Evolutionary conservation across 768 basidiomycete species (phyloP).

Genomic region (Collybiopsis luxurians): DNA sequence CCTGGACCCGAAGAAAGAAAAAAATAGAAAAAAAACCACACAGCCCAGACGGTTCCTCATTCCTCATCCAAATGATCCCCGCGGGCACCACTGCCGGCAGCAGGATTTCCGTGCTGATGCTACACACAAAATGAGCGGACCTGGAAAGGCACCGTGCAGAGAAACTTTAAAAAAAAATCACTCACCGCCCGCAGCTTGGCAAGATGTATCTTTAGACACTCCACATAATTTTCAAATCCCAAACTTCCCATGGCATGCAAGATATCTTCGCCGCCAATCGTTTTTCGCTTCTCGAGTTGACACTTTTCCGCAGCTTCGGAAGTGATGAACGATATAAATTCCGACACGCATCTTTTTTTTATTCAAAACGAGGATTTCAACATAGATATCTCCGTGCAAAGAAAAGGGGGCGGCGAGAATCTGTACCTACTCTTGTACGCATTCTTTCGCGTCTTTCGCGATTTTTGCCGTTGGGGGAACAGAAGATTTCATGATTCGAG

Average conservation of each 20-base stretch:
- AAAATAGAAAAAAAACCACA: too few relatives aligned
- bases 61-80: neutral
- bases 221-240: constrained; percentile 94
- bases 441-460: constrained; percentile 97
- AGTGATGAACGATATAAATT: constrained; percentile 98
- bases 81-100: neutral
- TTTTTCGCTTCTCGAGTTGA: constrained; percentile 93
- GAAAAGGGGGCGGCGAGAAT: too few relatives aligned
- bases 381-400: too few relatives aligned
- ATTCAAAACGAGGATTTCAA: too few relatives aligned
- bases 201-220: constrained; percentile 89
- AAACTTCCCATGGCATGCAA: constrained; percentile 87
- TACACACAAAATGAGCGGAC: neutral
- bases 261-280: constrained; percentile 97
- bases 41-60: neutral
- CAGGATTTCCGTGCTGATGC: constrained; percentile 1
- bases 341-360: constrained; percentile 75
- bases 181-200: constrained; percentile 82
- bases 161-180: neutral
- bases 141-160: neutral
- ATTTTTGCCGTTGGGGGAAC: constrained; percentile 93
- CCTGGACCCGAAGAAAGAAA: too few relatives aligned
- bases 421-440: constrained; percentile 72
- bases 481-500: constrained; percentile 93
- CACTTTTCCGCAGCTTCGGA: constrained; percentile 96